Base-by-base conservation (phyloP, 495 filamentous ascomycete species). In the Penicillium daleae region DNA sequence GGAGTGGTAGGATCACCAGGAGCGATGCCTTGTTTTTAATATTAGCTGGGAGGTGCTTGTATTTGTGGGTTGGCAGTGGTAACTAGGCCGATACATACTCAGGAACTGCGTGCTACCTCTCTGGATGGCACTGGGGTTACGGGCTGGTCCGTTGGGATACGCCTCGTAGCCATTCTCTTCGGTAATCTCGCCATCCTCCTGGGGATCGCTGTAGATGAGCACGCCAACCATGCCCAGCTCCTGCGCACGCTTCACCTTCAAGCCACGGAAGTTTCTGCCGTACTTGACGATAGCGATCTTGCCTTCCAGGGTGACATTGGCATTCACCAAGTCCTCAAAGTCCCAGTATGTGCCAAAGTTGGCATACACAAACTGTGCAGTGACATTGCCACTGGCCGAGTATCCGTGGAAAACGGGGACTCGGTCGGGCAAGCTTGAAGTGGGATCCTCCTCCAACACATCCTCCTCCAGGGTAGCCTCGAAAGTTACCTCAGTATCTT, bases 381-480 rank as follows among this genome's bases (percentile, higher is more conserved):
- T 95, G 56, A 94, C 94, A 69, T 97, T 97, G 5, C 95, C 95
- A 56, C 80, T 90, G 5, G 92, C 92, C 8, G 92, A 96, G 72
- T 97, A 98, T 27, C 95, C 95, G 74, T 99, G 93, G 77, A 99
- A 99, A 3, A 90, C 95, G 4, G 96, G 93, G 46, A 99, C 85
- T 31, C 93, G 84, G 62, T 95, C 83, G 15, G 83, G 73, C 27
- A 92, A 73, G 27, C 87, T 80, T 24, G 84, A 91, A 0, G 93
- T 97, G 6, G 83, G 80, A 71, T 98, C 96, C 58, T 97, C 87
- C 0, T 90, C 82, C n/a, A 98, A 78, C 4, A 91, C 83, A 74
- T 96, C 92, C 74, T 99, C 95, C 68, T 91, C 86, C 42, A 99
- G 70, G 0, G 83, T 87, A 3, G 92, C 93, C 71, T 96, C 90